Evolutionary conservation across 108 stramenopile species (phyloP).

Genomic region (Discostella stelligeroides): DNA sequence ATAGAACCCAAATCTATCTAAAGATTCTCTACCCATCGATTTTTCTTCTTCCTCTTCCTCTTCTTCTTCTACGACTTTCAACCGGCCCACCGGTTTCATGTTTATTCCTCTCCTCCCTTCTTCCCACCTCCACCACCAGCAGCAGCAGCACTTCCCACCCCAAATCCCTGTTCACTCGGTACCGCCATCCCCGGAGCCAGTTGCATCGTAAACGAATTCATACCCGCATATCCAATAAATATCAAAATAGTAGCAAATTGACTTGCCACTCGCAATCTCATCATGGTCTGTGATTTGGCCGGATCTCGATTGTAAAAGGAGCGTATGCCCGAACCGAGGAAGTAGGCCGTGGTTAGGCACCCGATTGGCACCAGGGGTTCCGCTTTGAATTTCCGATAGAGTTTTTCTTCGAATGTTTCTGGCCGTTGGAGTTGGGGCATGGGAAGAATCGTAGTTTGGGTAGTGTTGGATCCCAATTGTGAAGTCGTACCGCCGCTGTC

Average conservation of each 20-base stretch:
- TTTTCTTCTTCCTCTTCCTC: no score
- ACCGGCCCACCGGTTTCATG: no score
- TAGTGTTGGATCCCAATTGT: background rate
- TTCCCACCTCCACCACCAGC: conserved; percentile 16
- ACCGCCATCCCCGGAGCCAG: conserved; percentile 62
- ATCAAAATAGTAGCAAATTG: conserved; percentile 82
- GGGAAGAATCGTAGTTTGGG: conserved; percentile 5
- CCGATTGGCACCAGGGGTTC: conserved; percentile 89
- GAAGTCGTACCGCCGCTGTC: no score
- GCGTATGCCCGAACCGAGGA: conserved; percentile 75
- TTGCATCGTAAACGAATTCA: conserved; percentile 69
- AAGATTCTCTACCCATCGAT: no score
- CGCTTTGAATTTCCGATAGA: conserved; percentile 77
- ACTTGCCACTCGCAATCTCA: conserved; percentile 78
- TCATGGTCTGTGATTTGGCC: conserved; percentile 76
- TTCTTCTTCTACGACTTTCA: no score
- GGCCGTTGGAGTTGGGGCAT: conserved; percentile 54
- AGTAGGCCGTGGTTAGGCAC: conserved; percentile 81
- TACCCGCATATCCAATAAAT: conserved; percentile 82
- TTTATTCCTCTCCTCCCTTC: background rate
- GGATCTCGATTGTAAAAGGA: conserved; percentile 83
- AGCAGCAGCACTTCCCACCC: conserved; percentile 12
- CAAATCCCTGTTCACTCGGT: conserved; percentile 34
- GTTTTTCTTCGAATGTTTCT: conserved; percentile 74
- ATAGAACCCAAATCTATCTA: no score